phyloP scores from a whole-genome alignment of 1,284 basidiomycete species.

The Cutaneotrichosporon sp. region DNA sequence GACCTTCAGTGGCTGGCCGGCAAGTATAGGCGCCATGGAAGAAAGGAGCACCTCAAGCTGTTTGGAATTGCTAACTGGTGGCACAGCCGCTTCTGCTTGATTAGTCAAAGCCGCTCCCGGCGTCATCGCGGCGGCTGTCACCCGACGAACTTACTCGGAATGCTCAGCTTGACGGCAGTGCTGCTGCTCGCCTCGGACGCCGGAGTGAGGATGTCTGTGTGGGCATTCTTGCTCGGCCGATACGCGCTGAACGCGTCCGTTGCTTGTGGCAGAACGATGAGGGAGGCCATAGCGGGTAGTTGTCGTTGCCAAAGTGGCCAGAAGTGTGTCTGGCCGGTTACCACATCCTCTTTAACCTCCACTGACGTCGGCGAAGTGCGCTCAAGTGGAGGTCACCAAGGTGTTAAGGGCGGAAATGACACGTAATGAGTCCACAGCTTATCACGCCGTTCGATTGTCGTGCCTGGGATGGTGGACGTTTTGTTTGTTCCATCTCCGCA shows the following conservation, averaged over 20 bases:
- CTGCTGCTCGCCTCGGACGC: neutral
- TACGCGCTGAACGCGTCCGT: constrained; percentile 34
- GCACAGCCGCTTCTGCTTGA: neutral
- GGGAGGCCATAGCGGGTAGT: constrained; percentile 21
- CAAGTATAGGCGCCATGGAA: constrained; percentile 21
- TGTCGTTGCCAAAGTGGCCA: neutral
- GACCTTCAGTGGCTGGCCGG: constrained; percentile 21
- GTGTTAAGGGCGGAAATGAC: neutral
- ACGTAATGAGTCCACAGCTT: neutral
- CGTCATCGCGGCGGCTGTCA: neutral
- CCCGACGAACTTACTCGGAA: constrained; percentile 15
- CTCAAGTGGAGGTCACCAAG: neutral
- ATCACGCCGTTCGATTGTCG: too few relatives aligned
- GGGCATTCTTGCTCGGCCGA: constrained; percentile 35
- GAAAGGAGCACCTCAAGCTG: neutral
- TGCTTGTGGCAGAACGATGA: constrained; percentile 22
- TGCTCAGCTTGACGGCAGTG: constrained; percentile 20
- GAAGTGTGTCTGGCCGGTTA: neutral
- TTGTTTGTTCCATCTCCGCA: too few relatives aligned
- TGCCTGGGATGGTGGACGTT: too few relatives aligned
- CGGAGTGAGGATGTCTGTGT: constrained; percentile 30
- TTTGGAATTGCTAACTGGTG: neutral
- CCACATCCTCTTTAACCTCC: neutral
- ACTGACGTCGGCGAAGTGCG: neutral
- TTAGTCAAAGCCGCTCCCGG: too few relatives aligned